Conservation (phyloP, 1,284 basidiomycete genomes). For the Coriolopsis trogii region DNA sequence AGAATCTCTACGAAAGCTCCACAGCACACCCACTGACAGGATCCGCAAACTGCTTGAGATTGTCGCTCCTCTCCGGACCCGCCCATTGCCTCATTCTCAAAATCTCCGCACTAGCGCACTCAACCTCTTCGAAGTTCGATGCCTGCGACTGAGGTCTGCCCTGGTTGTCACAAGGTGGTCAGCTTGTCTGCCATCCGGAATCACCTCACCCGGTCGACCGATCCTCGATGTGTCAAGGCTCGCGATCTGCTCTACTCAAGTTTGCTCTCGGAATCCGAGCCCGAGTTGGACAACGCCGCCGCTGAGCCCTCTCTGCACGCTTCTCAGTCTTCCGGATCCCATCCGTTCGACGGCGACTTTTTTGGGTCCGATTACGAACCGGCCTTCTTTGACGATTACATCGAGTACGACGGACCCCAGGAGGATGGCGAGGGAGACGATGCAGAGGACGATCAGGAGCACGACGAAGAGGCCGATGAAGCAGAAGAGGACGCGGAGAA, state of each 20-base stretch:
- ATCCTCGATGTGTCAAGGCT: not conserved
- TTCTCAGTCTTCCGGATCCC: not conserved
- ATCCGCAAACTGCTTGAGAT: too few species aligned
- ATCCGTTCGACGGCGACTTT: slow-evolving; percentile 3
- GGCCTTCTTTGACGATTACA: not conserved
- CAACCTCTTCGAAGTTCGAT: too few species aligned
- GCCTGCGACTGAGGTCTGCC: not conserved
- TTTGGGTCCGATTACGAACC: slow-evolving; percentile 3
- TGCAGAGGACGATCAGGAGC: not conserved
- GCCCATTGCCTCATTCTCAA: not conserved
- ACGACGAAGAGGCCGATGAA: not conserved
- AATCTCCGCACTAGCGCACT: not conserved
- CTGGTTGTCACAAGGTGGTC: not conserved
- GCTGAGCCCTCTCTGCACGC: not conserved
- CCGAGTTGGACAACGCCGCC: not conserved
- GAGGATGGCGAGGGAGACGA: not conserved
- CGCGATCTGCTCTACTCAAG: not conserved
- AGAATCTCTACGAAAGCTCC: too few species aligned
- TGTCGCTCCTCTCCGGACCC: not conserved
- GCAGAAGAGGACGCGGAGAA: not conserved
- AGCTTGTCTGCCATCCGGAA: not conserved
- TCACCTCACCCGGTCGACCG: not conserved
- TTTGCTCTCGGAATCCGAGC: too few species aligned
- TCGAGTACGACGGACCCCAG: not conserved
- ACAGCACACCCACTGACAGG: too few species aligned